These are phyloP conservation scores for Boletus insuetus DNA, from an alignment of 768 basidiomycete genomes.

Conservation along the genomic window DNA sequence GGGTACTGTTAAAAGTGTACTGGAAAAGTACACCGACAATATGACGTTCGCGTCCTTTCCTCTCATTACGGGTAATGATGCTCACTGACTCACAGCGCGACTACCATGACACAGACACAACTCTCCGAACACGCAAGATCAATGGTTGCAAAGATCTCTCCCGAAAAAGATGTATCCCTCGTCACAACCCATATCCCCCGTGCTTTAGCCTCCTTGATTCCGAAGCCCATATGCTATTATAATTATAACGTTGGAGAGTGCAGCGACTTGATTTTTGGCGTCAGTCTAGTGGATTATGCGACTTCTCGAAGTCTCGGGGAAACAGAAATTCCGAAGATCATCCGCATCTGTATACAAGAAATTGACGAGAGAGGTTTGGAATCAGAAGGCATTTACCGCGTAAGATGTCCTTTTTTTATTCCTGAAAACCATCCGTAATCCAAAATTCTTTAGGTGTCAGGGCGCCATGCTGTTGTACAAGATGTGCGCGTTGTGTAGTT, in stretches of 20 bases:
- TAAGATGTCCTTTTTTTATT: conserved; percentile 32
- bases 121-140: conserved; percentile 62
- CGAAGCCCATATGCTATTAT: conserved; percentile 71
- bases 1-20: conserved; percentile 54
- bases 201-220: conserved; percentile 61
- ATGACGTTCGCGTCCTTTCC: conserved; percentile 44
- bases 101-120: conserved; percentile 71
- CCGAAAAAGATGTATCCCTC: conserved; percentile 64
- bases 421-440: conserved; percentile 1
- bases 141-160: conserved; percentile 63
- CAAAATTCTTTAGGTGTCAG: conserved; percentile 57
- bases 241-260: conserved; percentile 83
- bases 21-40: conserved; percentile 78
- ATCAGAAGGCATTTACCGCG: conserved; percentile 78
- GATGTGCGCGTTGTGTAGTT: conserved; percentile 46
- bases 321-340: conserved; percentile 74
- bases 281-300: conserved; percentile 85
- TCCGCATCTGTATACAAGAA: conserved; percentile 77
- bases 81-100: conserved; percentile 54
- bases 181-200: conserved; percentile 57
- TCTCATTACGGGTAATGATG: neutral
- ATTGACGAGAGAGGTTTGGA: conserved; percentile 79
- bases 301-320: conserved; percentile 73
- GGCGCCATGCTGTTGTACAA: conserved; percentile 81
- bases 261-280: conserved; percentile 85